Conservation (phyloP, 768 basidiomycete species). For the Clitopilus hobsonii region DNA sequence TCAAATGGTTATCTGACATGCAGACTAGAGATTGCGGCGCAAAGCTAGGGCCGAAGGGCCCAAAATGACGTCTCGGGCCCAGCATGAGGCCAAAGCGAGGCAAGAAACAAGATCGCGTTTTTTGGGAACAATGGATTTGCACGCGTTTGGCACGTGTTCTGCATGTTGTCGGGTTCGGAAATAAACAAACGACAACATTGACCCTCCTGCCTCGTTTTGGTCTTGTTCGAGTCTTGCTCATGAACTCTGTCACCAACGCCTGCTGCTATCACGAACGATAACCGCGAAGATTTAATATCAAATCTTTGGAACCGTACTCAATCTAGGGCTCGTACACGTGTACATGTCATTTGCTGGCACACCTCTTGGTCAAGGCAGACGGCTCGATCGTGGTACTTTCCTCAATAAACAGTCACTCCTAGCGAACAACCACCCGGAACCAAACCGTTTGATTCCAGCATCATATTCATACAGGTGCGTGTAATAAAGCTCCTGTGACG, state of each 20-base stretch:
- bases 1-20: too few species aligned
- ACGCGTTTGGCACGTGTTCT: neutral
- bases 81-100: neutral
- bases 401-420: slow-evolving; percentile 53
- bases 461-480: slow-evolving; percentile 73
- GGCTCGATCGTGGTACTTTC: slow-evolving; percentile 77
- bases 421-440: slow-evolving; percentile 29
- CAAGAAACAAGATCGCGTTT: neutral
- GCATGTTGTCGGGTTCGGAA: slow-evolving; percentile 7
- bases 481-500: slow-evolving; percentile 3
- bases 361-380: slow-evolving; percentile 80
- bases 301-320: slow-evolving; percentile 1
- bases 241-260: slow-evolving; percentile 4
- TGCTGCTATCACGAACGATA: slow-evolving; percentile 4
- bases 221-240: slow-evolving; percentile 4
- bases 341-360: slow-evolving; percentile 86
- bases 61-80: neutral
- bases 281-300: slow-evolving; percentile 2
- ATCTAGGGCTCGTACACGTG: slow-evolving; percentile 16
- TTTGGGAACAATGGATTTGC: neutral
- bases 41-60: neutral
- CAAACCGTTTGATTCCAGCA: slow-evolving; percentile 40
- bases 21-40: neutral
- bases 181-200: slow-evolving; percentile 17
- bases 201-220: slow-evolving; percentile 10